Conservation (phyloP, 331 rosid genomes). For the Stylosanthes scabra region DNA sequence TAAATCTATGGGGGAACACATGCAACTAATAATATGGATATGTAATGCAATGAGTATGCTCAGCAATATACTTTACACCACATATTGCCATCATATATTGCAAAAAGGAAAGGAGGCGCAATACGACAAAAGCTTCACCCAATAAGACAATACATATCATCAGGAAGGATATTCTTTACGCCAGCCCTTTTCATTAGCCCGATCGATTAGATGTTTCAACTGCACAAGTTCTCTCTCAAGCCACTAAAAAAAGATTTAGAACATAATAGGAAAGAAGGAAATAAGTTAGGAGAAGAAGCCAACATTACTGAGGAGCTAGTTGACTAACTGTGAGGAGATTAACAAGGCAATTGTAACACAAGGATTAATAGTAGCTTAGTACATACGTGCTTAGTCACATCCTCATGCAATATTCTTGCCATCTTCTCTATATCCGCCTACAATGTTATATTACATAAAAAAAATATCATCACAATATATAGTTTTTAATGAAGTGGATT, state of each 20-base stretch:
- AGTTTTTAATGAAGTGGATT: conserved; percentile 24
- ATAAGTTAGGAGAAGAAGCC: conserved; percentile 36
- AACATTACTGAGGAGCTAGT: conserved; percentile 14
- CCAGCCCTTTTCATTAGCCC: conserved; percentile 92
- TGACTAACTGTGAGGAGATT: conserved; percentile 17
- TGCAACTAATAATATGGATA: neutral
- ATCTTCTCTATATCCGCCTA: conserved; percentile 71
- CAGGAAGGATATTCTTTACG: conserved; percentile 90
- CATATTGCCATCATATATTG: conserved; percentile 24
- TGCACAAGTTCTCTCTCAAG: conserved; percentile 63
- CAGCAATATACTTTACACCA: conserved; percentile 13
- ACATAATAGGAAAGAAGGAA: conserved; percentile 39
- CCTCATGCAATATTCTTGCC: conserved; percentile 66
- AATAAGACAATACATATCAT: conserved; percentile 24
- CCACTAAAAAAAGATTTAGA: conserved; percentile 63
- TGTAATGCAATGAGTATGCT: conserved; percentile 19
- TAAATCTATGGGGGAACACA: neutral
- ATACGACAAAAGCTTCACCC: conserved; percentile 6
- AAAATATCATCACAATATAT: conserved; percentile 13
- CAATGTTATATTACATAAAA: conserved; percentile 16
- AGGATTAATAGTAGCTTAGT: conserved; percentile 13
- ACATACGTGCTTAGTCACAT: conserved; percentile 70
- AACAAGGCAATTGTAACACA: conserved; percentile 20
- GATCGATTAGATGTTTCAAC: conserved; percentile 71
- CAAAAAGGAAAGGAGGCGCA: conserved; percentile 9